phyloP scores from a whole-genome alignment of 169 alveolate genomes.

The Plasmodium inui region DNA sequence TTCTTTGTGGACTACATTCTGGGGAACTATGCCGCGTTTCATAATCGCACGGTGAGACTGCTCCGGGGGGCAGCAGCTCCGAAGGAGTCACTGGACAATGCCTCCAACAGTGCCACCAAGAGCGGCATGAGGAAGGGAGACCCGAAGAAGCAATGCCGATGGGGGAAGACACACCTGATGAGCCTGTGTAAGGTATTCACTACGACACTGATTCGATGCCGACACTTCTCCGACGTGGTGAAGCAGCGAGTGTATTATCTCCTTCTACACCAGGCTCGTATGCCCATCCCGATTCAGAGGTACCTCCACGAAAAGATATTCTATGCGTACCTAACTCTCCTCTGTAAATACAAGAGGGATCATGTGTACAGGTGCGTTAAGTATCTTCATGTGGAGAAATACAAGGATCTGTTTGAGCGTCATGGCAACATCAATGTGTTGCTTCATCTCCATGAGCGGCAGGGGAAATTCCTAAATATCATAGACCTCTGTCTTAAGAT shows the following conservation, averaged over 20 bases:
- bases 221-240: constrained; percentile 1
- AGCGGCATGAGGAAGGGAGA: too few relatives aligned
- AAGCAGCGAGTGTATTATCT: constrained; percentile 13
- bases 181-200: neutral
- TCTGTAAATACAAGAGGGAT: constrained; percentile 14
- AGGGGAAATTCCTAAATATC: constrained; percentile 17
- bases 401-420: neutral
- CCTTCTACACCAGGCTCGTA: neutral
- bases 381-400: neutral
- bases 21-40: constrained; percentile 16
- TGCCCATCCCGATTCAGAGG: constrained; percentile 16
- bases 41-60: neutral
- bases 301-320: constrained; percentile 10
- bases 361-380: constrained; percentile 39
- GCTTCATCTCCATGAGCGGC: constrained; percentile 14
- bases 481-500: constrained; percentile 14
- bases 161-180: neutral
- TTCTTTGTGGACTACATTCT: constrained; percentile 5
- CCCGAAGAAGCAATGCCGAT: neutral
- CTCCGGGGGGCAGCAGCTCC: neutral
- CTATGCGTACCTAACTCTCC: neutral
- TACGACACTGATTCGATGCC: neutral
- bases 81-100: neutral
- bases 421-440: constrained; percentile 15
- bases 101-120: too few relatives aligned